Conservation (phyloP, 306 rosid species). For the Vigna angularis region DNA sequence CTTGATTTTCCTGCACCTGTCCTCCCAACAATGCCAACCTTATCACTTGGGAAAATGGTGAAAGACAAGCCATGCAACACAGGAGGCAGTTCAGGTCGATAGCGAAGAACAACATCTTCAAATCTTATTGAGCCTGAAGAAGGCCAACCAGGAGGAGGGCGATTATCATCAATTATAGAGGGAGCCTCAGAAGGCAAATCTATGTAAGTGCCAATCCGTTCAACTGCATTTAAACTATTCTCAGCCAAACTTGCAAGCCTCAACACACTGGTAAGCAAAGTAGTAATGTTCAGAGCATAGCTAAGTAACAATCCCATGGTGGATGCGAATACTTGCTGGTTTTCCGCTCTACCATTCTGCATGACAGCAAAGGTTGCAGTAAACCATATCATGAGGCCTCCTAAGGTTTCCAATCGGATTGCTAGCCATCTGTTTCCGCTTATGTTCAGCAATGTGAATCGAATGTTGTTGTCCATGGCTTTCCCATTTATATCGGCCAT, state of each 20-base stretch:
- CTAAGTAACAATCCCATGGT: conserved; percentile 92
- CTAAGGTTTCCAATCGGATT: conserved; percentile 83
- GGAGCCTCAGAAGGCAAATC: conserved; percentile 94
- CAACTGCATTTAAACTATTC: conserved; percentile 88
- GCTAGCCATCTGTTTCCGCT: conserved; percentile 83
- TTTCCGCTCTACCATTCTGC: conserved; percentile 79
- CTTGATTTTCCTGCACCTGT: conserved; percentile 98
- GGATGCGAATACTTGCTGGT: conserved; percentile 78
- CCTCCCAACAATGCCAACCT: conserved; percentile 93
- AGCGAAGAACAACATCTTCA: conserved; percentile 85
- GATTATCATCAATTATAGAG: conserved; percentile 68
- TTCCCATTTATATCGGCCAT: conserved; percentile 90
- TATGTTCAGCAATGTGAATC: conserved; percentile 73
- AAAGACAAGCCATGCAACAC: conserved; percentile 83
- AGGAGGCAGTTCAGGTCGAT: conserved; percentile 93
- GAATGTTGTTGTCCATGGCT: conserved; percentile 88
- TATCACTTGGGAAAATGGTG: conserved; percentile 71
- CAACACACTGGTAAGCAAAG: conserved; percentile 78
- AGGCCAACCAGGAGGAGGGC: conserved; percentile 94
- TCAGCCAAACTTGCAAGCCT: conserved; percentile 95
- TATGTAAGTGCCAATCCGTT: conserved; percentile 80
- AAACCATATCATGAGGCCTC: conserved; percentile 94
- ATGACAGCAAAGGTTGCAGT: conserved; percentile 90
- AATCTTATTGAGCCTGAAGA: conserved; percentile 74
- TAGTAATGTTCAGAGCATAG: conserved; percentile 88